Percentiles rank a stretch among this genome's conserved stretches.
Conservation (phyloP, 2,329 filamentous ascomycete genomes). For the Apiospora koreana region DNA sequence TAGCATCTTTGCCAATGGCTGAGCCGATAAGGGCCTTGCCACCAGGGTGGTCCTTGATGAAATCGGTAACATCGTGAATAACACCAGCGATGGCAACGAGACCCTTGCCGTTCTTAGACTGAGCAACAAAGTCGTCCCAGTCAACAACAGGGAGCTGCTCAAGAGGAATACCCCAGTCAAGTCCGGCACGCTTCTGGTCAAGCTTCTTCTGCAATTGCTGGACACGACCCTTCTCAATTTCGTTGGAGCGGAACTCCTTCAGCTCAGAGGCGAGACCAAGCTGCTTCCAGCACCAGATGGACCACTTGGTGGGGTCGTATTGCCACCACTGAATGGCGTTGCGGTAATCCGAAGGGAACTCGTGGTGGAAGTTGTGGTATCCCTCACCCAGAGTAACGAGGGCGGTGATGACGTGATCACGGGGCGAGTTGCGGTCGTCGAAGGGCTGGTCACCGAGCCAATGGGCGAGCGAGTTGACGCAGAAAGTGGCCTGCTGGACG, state of each 20-base stretch:
- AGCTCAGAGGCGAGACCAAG: slow-evolving; percentile 67
- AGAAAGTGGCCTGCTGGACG: slow-evolving; percentile 55
- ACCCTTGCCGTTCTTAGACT: slow-evolving; percentile 63
- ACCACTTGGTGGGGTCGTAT: slow-evolving; percentile 73
- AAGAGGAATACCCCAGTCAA: slow-evolving; percentile 67
- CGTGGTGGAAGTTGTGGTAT: slow-evolving; percentile 76
- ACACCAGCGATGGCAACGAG: slow-evolving; percentile 64
- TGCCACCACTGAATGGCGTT: slow-evolving; percentile 71
- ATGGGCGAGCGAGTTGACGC: slow-evolving; percentile 54
- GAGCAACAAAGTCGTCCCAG: slow-evolving; percentile 67
- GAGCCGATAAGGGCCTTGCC: slow-evolving; percentile 67
- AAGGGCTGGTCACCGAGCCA: slow-evolving; percentile 66
- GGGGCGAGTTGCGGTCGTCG: slow-evolving; percentile 69
- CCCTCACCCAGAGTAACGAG: slow-evolving; percentile 68
- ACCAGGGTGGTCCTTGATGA: slow-evolving; percentile 69
- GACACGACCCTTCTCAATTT: slow-evolving; percentile 68
- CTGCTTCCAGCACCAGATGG: slow-evolving; percentile 68
- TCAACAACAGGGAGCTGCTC: slow-evolving; percentile 42
- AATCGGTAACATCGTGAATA: slow-evolving; percentile 65
- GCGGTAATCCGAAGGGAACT: slow-evolving; percentile 71
- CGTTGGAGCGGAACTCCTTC: slow-evolving; percentile 67
- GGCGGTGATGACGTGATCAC: slow-evolving; percentile 68
- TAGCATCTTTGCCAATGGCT: slow-evolving; percentile 66
- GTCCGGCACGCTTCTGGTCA: slow-evolving; percentile 61
- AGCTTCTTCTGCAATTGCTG: slow-evolving; percentile 71